A percentile compares a stretch with the other conserved stretches of the same genome.
Evolutionary conservation across 805 yeast genomes (phyloP).

Genomic region (Komagataella ulmi): DNA sequence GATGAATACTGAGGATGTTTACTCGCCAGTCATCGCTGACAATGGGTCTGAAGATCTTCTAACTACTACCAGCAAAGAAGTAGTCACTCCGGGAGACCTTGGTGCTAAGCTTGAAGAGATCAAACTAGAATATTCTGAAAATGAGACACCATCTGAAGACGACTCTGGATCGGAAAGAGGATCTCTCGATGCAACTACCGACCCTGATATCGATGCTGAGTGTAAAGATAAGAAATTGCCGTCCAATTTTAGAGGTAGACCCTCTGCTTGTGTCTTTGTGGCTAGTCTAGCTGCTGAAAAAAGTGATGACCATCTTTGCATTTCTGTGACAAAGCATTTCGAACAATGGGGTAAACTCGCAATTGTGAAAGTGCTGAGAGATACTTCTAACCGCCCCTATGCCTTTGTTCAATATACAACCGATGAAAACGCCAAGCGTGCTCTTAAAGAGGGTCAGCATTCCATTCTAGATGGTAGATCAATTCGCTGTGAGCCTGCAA

Average conservation of each 20-base stretch:
- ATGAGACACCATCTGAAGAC: neutral
- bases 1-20: neutral
- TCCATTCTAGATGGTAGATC: constrained; percentile 58
- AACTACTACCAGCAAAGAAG: neutral
- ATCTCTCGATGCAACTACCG: neutral
- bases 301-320: constrained; percentile 59
- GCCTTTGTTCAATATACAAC: constrained; percentile 81
- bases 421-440: constrained; percentile 56
- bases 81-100: neutral
- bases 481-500: constrained; percentile 82
- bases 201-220: neutral
- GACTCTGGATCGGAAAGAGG: neutral
- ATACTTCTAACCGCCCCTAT: constrained; percentile 73
- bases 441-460: constrained; percentile 58
- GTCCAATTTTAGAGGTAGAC: constrained; percentile 32
- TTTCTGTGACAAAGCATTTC: constrained; percentile 59
- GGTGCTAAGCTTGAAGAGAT: neutral
- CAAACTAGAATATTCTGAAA: neutral
- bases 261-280: constrained; percentile 81
- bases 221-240: neutral
- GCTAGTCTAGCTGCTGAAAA: constrained; percentile 63
- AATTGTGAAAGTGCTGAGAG: constrained; percentile 72
- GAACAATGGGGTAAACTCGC: constrained; percentile 57
- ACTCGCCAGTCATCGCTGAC: neutral
- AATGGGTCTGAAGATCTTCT: neutral